Evolutionary conservation across 371 early-diverging fungal species (phyloP), one percentile per base, ranked within the genome.

Genomic region (Saksenaea vasiformis): DNA sequence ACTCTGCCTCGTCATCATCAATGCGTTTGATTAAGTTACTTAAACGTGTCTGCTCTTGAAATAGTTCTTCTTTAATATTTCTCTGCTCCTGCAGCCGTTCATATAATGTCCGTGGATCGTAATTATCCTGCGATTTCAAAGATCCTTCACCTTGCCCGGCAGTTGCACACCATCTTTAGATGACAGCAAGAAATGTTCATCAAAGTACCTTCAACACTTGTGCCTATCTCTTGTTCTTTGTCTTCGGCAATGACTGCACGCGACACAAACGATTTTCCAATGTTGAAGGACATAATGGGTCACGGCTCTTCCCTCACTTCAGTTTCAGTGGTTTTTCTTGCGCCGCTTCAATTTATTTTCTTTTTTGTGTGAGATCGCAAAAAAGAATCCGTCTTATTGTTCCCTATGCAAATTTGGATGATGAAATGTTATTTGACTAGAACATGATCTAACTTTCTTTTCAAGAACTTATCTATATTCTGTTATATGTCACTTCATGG

Each of bases 41-140:
- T 14, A 88, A 73, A 24, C 88, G 85, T 5, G 84, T 87, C 11
- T 87, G 86, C 67, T 91, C 91, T 36, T 79, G 76, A 66, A 87
- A 84, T 14, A 85, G 78, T 28, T 91, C 91, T 54, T 86, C 86
- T 58, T 92, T 92, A 31, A 83, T 68, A 9, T 67, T 74, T 56
- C 74, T 83, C 64, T 93, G 91, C 60, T 92, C 93, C 68, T 91
- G 91, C 15, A 93, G 72, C 24, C 89, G 82, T 67, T 93, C 93
- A 66, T 85, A 93, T 13, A 93, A 82, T 15, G 93, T 90, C 9
- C 93, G 85, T 27, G 93, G 91, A 69, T 93, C 93, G 66, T 92
- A 91, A 1, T 74, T 73, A n/a, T 74, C 78, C 35, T 77, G 76
- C 14, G 80, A 78, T 14, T 60, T 14, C 59, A 59, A n/a, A 74